Evolutionary conservation across 192 early-diverging fungal genomes (phyloP).

Genomic region (Spizellomyces punctatus): DNA sequence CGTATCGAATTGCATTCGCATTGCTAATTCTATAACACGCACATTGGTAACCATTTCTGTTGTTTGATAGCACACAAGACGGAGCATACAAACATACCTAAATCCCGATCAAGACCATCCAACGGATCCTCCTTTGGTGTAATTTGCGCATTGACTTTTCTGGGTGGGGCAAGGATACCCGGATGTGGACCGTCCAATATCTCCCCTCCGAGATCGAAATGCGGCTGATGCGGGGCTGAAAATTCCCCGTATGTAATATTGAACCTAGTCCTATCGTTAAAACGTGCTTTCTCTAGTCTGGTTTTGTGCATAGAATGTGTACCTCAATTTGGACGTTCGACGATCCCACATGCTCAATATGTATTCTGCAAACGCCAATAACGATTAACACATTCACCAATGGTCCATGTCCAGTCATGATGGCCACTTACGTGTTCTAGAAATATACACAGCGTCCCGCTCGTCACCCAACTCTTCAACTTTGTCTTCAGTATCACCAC

Average conservation of each 20-base stretch:
- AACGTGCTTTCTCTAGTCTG: too few species aligned
- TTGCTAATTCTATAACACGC: not conserved
- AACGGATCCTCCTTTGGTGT: too few species aligned
- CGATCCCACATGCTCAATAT: conserved; percentile 58
- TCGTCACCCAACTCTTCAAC: not conserved
- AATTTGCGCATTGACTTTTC: too few species aligned
- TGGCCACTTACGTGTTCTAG: not conserved
- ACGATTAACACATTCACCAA: too few species aligned
- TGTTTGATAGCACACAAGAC: too few species aligned
- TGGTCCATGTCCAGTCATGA: not conserved
- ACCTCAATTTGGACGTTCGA: conserved; percentile 35
- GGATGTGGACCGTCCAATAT: not conserved
- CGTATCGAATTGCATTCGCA: conserved; percentile 28
- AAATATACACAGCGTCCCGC: conserved; percentile 2
- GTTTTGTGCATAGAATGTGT: not conserved
- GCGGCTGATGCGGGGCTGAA: conserved; percentile 15
- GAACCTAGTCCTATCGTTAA: not conserved
- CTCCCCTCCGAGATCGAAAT: not conserved
- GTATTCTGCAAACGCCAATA: conserved; percentile 48
- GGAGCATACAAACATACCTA: too few species aligned
- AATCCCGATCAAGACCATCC: too few species aligned
- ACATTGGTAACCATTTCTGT: not conserved
- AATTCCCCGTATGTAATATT: conserved; percentile 52
- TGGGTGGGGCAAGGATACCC: not conserved
- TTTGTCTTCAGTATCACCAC: conserved; percentile 35